phyloP scores from a whole-genome alignment of 2,329 filamentous ascomycete species.

The Fusarium oligoseptatum region DNA sequence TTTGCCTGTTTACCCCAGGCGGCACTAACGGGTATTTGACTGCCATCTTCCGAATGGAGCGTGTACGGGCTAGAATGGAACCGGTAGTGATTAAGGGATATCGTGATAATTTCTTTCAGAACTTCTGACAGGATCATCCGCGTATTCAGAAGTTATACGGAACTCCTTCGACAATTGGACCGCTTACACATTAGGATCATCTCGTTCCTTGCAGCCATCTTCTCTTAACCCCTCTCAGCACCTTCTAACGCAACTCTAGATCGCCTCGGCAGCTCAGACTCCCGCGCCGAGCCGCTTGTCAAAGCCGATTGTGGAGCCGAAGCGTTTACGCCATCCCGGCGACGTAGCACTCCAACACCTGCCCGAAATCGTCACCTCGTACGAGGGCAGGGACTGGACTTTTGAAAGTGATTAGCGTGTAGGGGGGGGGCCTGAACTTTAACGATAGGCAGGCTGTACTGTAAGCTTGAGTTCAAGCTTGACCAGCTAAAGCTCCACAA shows the following conservation, averaged over 20 bases:
- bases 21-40: not conserved
- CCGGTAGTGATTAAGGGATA: not conserved
- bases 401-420: not conserved
- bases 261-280: not conserved
- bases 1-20: not conserved
- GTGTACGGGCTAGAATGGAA: not conserved
- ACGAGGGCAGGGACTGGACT: not conserved
- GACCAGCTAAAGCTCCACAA: not conserved
- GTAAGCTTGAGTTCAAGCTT: not conserved
- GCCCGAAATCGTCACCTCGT: not conserved
- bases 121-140: not conserved
- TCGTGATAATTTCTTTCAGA: not conserved
- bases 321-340: not conserved
- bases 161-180: not conserved
- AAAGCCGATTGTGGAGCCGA: not conserved
- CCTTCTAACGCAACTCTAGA: not conserved
- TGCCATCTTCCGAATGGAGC: not conserved
- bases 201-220: not conserved
- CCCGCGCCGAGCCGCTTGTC: not conserved
- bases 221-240: not conserved
- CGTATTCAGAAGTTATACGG: not conserved
- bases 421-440: not conserved
- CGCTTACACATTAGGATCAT: not conserved
- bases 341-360: not conserved
- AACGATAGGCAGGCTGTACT: not conserved